A percentile compares a stretch with the other conserved stretches of the same genome.
phyloP scores from a whole-genome alignment of 2,329 filamentous ascomycete genomes.

The Fusarium sarcochroum region DNA sequence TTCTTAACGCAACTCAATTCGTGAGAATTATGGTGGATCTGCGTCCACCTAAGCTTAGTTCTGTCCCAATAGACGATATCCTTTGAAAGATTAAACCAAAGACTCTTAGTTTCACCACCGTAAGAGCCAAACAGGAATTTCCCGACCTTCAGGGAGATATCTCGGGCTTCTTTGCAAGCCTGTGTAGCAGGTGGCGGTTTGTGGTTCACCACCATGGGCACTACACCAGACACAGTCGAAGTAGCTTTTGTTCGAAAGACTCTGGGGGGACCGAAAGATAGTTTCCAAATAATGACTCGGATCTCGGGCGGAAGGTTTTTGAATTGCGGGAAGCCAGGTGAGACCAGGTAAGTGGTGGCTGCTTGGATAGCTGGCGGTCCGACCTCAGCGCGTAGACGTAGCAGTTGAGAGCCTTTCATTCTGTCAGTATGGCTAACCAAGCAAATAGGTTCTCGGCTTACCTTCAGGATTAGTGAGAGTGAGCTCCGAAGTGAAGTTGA shows the following conservation, averaged over 20 bases:
- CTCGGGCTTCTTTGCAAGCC: conserved; percentile 11
- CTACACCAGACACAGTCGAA: neutral
- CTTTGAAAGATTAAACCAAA: conserved; percentile 7
- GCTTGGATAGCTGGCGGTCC: neutral
- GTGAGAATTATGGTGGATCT: neutral
- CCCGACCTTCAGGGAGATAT: neutral
- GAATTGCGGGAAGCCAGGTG: conserved; percentile 5
- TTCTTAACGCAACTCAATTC: neutral
- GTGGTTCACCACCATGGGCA: conserved; percentile 14
- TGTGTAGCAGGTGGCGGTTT: conserved; percentile 16
- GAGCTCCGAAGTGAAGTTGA: neutral
- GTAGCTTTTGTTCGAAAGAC: neutral
- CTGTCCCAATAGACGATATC: conserved; percentile 16
- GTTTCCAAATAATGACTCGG: conserved; percentile 1
- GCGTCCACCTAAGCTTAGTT: neutral
- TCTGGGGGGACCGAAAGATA: conserved; percentile 6
- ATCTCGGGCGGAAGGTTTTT: conserved; percentile 14
- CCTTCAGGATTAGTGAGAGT: neutral
- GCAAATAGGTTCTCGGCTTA: neutral
- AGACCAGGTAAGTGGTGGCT: neutral
- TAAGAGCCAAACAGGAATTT: neutral
- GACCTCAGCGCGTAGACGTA: conserved; percentile 1
- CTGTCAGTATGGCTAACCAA: neutral
- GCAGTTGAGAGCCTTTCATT: neutral
- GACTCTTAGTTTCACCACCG: conserved; percentile 1